Conservation (phyloP, 2,329 filamentous ascomycete genomes). For the Lasiodiplodia citricola region DNA sequence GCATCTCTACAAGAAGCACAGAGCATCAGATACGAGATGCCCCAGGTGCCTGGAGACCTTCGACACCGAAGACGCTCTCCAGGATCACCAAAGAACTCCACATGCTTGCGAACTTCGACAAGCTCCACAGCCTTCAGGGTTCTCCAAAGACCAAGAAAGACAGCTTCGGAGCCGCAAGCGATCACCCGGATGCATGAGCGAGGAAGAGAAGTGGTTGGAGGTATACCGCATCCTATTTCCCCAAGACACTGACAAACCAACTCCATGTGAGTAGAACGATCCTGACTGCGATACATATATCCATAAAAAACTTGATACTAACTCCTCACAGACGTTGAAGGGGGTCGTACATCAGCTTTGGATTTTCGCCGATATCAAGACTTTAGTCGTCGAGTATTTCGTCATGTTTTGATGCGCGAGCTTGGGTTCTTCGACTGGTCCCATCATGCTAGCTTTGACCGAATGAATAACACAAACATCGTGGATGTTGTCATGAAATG, state of each 20-base stretch:
- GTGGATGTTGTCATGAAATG: neutral
- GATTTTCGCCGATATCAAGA: neutral
- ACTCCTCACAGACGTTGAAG: neutral
- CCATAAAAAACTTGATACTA: no score
- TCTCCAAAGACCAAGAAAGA: neutral
- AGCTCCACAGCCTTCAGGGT: neutral
- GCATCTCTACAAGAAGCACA: slow-evolving; percentile 4
- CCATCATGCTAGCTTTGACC: neutral
- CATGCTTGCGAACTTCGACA: neutral
- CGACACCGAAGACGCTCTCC: neutral
- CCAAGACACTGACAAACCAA: neutral
- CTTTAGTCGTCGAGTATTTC: neutral
- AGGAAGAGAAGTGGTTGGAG: neutral
- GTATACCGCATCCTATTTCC: neutral
- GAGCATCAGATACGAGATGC: neutral
- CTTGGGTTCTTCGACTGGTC: neutral
- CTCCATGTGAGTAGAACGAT: neutral
- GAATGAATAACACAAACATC: neutral
- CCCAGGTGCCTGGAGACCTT: neutral
- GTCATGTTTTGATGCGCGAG: neutral
- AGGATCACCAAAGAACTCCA: neutral
- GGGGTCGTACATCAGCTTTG: no score
- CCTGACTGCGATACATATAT: neutral
- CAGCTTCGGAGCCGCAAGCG: slow-evolving; percentile 1
- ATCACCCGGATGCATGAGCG: neutral